Base-by-base conservation (phyloP, 2,329 filamentous ascomycete genomes). In the Diplodia intermedia region DNA sequence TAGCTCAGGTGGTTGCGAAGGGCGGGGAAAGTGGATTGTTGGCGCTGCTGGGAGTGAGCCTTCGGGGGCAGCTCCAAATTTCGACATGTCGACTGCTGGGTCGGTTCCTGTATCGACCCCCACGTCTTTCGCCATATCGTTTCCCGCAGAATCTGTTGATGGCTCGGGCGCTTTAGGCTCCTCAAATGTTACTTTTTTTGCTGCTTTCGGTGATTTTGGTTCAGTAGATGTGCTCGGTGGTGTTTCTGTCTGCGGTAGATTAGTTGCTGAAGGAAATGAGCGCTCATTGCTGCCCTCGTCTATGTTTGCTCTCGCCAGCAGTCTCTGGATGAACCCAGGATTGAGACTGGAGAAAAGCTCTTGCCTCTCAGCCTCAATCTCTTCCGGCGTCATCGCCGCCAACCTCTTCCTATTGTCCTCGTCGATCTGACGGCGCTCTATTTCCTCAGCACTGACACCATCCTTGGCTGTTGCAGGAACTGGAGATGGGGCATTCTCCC, bases 321-420 rank as follows among this genome's bases (percentile, higher is more conserved):
- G 83, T 72, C 88, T 88, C 75, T 97, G 86, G 6, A 99, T 83
- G 38, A 97, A 81, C 0, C 86, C 86, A 1, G 93, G 90, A 70
- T 92, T 90, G 66, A 98, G 80, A 8, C 86, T 88, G n/a, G 84
- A 85, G 76, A 97, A 85, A n/a, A 99, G 82, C 72, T 98, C 94
- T 69, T 88, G 84, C 53, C 90, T 88, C 69, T 95, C 93, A 72
- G 90, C 84, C 70, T 91, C 89, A 69, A 98, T 97, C 79, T 97
- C 92, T 47, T 88, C 86, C 0, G 88, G 82, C 1, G 91, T 91
- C 95, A 99, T 97, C 31, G 84, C 83, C 15, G 89, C 89, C 56
- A 99, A 79, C 69, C 86, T 87, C 68, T 88, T 85, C 54, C 82
- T 87, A 75, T 98, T 99, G 77, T 98, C 93, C 72, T 89, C 85